Conservation (phyloP, 768 basidiomycete species). For the Agrocybe praecox region DNA sequence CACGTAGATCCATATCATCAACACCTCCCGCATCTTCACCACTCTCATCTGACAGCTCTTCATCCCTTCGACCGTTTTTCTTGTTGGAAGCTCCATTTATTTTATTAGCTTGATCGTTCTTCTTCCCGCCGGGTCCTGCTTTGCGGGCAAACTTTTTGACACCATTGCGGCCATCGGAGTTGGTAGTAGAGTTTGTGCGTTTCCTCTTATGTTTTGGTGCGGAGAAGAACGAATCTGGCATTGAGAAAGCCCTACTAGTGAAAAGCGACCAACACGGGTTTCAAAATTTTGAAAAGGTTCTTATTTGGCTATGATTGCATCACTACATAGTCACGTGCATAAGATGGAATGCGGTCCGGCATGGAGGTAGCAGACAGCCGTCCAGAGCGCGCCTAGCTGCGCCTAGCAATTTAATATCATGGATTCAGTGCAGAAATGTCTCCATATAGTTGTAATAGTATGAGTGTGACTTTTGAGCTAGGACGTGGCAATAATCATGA, state of each 20-base stretch:
- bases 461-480: too few relatives aligned
- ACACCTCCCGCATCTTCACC: constrained; percentile 55
- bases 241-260: constrained; percentile 24
- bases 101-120: constrained; percentile 22
- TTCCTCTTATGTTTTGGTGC: constrained; percentile 62
- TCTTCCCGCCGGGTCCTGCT: constrained; percentile 19
- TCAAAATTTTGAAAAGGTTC: neutral
- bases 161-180: constrained; percentile 22
- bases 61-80: constrained; percentile 43
- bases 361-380: too few relatives aligned
- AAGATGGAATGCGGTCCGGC: too few relatives aligned
- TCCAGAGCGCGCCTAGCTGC: too few relatives aligned
- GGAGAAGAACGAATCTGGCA: constrained; percentile 88
- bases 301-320: constrained; percentile 18
- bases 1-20: constrained; percentile 76
- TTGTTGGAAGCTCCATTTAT: constrained; percentile 20
- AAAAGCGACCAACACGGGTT: neutral
- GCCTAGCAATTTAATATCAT: too few relatives aligned
- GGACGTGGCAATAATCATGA: too few relatives aligned
- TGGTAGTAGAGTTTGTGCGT: constrained; percentile 38
- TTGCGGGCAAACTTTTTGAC: constrained; percentile 29
- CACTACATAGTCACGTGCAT: neutral
- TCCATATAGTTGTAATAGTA: too few relatives aligned
- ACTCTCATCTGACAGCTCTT: constrained; percentile 71
- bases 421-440: too few relatives aligned